Percentiles rank a stretch among this genome's conserved stretches.
phyloP scores from a whole-genome alignment of 169 alveolate species.

The Eimeria acervulina region DNA sequence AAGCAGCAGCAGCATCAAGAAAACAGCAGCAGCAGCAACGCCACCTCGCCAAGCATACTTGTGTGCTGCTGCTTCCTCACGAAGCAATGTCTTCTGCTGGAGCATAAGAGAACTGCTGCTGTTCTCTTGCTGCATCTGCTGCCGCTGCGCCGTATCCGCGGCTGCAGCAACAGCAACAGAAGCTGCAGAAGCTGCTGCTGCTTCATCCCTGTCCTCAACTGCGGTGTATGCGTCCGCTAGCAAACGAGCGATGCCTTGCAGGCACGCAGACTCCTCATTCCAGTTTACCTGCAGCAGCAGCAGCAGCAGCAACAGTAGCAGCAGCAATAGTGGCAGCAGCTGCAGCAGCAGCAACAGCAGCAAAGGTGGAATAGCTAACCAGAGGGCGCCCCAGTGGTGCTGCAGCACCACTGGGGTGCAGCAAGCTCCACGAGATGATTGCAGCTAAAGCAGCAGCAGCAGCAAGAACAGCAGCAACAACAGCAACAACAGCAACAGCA shows the following conservation, averaged over 20 bases:
- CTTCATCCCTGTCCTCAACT: background rate
- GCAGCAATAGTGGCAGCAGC: constrained; percentile 20
- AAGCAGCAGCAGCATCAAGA: background rate
- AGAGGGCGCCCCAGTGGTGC: background rate
- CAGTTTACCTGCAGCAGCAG: constrained; percentile 38
- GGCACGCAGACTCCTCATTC: constrained; percentile 21
- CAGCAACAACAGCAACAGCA: background rate
- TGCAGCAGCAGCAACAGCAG: background rate
- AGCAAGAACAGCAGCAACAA: background rate
- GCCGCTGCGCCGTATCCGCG: background rate
- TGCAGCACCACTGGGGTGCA: background rate
- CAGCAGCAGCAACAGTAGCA: constrained; percentile 28
- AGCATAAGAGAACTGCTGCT: background rate
- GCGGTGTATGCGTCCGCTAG: constrained; percentile 52
- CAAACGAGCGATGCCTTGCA: background rate
- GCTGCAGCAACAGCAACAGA: no score
- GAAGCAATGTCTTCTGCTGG: constrained; percentile 7
- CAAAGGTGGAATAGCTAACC: background rate
- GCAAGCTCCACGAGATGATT: no score
- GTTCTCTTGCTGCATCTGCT: background rate
- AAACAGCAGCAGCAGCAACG: background rate
- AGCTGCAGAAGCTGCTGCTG: background rate
- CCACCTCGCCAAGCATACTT: background rate
- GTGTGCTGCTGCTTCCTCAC: background rate
- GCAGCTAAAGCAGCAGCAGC: no score